phyloP scores from a whole-genome alignment of 306 rosid species.

The Fragaria vesca region DNA sequence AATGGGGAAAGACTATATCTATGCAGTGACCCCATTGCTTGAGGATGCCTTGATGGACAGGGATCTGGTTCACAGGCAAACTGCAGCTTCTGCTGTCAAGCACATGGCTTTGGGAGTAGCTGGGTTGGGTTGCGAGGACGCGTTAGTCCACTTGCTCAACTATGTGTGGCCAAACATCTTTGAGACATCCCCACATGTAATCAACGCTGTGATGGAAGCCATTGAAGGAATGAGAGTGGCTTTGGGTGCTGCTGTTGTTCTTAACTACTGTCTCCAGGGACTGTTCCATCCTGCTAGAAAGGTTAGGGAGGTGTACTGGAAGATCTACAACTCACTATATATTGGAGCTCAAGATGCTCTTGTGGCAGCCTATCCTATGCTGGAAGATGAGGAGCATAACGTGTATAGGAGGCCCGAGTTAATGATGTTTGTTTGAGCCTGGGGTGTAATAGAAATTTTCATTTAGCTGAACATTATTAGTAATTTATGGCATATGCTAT shows the following conservation, averaged over 20 bases:
- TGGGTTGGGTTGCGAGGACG: slow-evolving; percentile 96
- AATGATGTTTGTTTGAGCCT: slow-evolving; percentile 48
- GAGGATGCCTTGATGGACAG: slow-evolving; percentile 97
- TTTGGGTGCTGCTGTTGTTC: slow-evolving; percentile 80
- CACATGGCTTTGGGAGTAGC: slow-evolving; percentile 99
- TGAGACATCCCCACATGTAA: slow-evolving; percentile 94
- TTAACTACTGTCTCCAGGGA: slow-evolving; percentile 78
- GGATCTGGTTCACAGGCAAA: slow-evolving; percentile 94
- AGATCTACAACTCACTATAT: slow-evolving; percentile 66
- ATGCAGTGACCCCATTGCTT: slow-evolving; percentile 91
- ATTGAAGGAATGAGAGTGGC: slow-evolving; percentile 98
- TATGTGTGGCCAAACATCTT: slow-evolving; percentile 95
- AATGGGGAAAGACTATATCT: slow-evolving; percentile 97
- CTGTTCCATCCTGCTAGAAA: slow-evolving; percentile 77
- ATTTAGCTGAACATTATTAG: neutral
- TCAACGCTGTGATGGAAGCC: slow-evolving; percentile 97
- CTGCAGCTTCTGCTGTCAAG: slow-evolving; percentile 97
- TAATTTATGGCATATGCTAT: neutral
- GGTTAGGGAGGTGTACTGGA: slow-evolving; percentile 83
- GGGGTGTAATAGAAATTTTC: neutral
- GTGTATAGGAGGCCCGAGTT: slow-evolving; percentile 61
- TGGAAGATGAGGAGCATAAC: slow-evolving; percentile 64
- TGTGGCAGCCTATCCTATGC: slow-evolving; percentile 61
- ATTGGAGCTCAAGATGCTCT: slow-evolving; percentile 81
- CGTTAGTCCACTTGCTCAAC: slow-evolving; percentile 75